Conservation (phyloP, 1,284 basidiomycete genomes). For the Boletus calvinii region DNA sequence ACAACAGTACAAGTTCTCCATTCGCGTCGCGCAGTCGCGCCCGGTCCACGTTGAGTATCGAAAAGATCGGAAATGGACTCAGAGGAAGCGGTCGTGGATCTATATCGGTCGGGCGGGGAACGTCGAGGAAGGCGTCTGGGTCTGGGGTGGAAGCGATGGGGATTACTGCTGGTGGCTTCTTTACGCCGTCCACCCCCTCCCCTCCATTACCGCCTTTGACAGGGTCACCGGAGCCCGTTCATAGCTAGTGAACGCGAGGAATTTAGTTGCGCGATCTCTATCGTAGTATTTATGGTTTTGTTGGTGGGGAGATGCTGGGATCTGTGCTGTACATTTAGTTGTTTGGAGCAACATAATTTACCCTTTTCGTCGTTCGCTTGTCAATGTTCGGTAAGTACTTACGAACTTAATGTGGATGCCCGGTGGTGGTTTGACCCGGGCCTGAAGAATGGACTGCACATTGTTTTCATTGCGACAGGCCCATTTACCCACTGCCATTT, state of each 20-base stretch:
- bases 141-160: conserved; percentile 69
- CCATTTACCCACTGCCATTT: too few relatives aligned
- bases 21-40: conserved; percentile 40
- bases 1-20: conserved; percentile 20
- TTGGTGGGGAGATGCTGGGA: not conserved
- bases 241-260: conserved; percentile 3
- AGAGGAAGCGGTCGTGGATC: conserved; percentile 51
- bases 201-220: conserved; percentile 29
- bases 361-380: not conserved
- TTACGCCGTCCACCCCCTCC: conserved; percentile 50
- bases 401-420: too few relatives aligned
- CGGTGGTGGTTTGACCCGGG: too few relatives aligned
- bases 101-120: conserved; percentile 62
- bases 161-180: conserved; percentile 73
- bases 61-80: conserved; percentile 36
- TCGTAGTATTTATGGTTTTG: not conserved
- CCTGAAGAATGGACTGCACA: not conserved
- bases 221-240: not conserved
- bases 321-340: not conserved
- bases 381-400: too few relatives aligned
- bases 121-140: conserved; percentile 58
- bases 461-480: too few relatives aligned
- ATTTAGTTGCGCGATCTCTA: conserved; percentile 4
- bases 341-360: not conserved
- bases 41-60: conserved; percentile 62